Percentiles rank a stretch among this genome's conserved stretches.
These are phyloP conservation scores for Pichia norvegensis DNA, from an alignment of 1,139 yeast genomes.

Conservation along the genomic window DNA sequence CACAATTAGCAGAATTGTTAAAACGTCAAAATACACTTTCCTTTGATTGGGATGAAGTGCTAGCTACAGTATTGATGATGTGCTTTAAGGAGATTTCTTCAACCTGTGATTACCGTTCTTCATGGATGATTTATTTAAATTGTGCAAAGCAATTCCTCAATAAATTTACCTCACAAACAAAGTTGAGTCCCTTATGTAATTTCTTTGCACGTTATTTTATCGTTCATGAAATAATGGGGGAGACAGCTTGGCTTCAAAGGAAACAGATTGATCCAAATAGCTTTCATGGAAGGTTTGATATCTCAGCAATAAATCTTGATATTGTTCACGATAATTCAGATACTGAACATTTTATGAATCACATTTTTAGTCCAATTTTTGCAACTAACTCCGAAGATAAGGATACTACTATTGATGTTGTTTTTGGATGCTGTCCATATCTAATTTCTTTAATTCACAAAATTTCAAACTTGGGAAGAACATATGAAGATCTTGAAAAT, in stretches of 20 bases:
- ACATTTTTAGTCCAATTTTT: neutral
- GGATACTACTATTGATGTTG: constrained; percentile 31
- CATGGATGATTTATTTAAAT: constrained; percentile 33
- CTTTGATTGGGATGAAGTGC: constrained; percentile 33
- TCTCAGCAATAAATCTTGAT: neutral
- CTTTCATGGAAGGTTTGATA: neutral
- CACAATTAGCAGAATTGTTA: constrained; percentile 29
- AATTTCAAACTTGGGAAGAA: constrained; percentile 32
- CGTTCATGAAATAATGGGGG: constrained; percentile 37
- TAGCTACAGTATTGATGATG: constrained; percentile 33
- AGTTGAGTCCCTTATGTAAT: constrained; percentile 26
- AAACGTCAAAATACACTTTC: constrained; percentile 21
- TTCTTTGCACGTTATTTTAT: constrained; percentile 33
- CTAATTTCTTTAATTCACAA: constrained; percentile 31
- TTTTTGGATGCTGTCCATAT: constrained; percentile 34
- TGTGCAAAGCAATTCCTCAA: constrained; percentile 32
- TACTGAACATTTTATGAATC: neutral
- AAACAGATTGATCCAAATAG: neutral
- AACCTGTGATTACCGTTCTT: constrained; percentile 29
- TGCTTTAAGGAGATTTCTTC: constrained; percentile 36
- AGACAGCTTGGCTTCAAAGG: constrained; percentile 30
- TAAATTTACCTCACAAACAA: constrained; percentile 22
- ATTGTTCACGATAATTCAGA: neutral
- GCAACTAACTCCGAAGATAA: constrained; percentile 18
- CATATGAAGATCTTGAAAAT: constrained; percentile 29